Conservation (phyloP, 2,329 filamentous ascomycete genomes). For the Helotiales sp. region DNA sequence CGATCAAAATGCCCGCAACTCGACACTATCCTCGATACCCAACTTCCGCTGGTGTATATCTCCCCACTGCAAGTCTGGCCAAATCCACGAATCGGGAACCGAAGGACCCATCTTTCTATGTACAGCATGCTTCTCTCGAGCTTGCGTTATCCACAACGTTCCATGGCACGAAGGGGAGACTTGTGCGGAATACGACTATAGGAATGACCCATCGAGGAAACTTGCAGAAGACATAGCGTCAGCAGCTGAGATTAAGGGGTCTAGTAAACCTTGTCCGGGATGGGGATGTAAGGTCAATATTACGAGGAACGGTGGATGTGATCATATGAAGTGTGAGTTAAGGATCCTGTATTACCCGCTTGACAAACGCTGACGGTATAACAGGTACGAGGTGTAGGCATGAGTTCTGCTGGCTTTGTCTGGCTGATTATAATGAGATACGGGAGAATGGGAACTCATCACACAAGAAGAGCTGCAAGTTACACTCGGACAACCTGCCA, state of each 20-base stretch:
- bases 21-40: not conserved
- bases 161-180: not conserved
- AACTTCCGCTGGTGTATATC: slow-evolving; percentile 1
- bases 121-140: not conserved
- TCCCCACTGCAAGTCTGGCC: not conserved
- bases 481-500: not conserved
- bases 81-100: not conserved
- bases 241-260: not conserved
- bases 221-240: not conserved
- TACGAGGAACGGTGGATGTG: not conserved
- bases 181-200: not conserved
- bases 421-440: not conserved
- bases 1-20: not conserved
- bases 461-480: not conserved
- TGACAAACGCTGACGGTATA: not conserved
- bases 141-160: slow-evolving; percentile 1
- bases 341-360: not conserved
- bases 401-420: slow-evolving; percentile 3
- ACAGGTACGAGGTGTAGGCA: not conserved
- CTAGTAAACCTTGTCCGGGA: not conserved
- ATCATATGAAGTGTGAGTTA: slow-evolving; percentile 1
- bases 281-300: not conserved
- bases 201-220: not conserved
- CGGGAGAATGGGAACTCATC: not conserved
- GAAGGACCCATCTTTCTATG: not conserved